Base-by-base conservation (phyloP, 495 filamentous ascomycete species). In the Penicillium ucsense region DNA sequence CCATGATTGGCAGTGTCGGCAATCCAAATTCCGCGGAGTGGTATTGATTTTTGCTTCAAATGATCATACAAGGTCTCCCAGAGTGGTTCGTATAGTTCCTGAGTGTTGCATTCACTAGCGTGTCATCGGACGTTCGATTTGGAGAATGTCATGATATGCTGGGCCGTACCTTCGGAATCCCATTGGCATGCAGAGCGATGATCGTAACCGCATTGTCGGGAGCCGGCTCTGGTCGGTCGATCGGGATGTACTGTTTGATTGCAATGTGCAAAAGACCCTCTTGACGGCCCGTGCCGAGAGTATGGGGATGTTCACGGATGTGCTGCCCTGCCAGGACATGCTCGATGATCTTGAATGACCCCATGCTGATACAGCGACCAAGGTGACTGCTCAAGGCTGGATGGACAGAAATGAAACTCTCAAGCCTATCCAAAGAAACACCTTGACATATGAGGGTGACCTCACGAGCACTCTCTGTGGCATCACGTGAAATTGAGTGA, bases 71-170 rank as follows among this genome's bases (percentile, higher is more conserved):
- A 64, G 35, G 89, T 80, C 35, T 80, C 82, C 77, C 82, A 90
- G 5, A 88, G 67, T 2, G 85, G 83, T 56, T 89, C 87, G 60
- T 87, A 89, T 3, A 86, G 59, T 63, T 84, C 86, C 76, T 84
- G 12, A 30, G 20, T 20, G 20, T 20, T 20, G 20, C 20, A 20
- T 20, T 20, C 20, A 20, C 20, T 20, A 20, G 20, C 20, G 20
- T 20, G 20, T 20, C 20, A 20, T 20, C 20, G 20, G 2, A 20
- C 20, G 20, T 20, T 20, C 20, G 20, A 2, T 20, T 20, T 2
- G 20, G 20, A 20, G 20, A 20, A 20, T 20, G 20, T 20, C 20
- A 20, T 2, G 20, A 20, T 20, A 20, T 20, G 20, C 1, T 20
- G 20, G 20, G 2, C 20, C 20, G 27, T 9, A 34, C 57, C 53